phyloP scores from a whole-genome alignment of 1,284 basidiomycete species.

The Heimioporus retisporus region DNA sequence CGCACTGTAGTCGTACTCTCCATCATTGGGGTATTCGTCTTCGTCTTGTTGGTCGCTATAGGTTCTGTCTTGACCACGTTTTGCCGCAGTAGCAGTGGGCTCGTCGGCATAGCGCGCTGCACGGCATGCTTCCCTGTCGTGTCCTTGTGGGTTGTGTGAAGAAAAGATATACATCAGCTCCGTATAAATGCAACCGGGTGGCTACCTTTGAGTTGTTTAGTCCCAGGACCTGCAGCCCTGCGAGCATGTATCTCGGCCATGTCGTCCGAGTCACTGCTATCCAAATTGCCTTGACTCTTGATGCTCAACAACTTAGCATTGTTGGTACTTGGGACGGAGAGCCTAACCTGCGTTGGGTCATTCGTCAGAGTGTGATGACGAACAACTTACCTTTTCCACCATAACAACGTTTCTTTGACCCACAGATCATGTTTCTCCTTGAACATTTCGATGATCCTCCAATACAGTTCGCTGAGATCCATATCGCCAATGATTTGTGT shows the following conservation, averaged over 20 bases:
- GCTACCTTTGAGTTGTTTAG: neutral
- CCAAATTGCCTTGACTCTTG: neutral
- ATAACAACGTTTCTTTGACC: conserved; percentile 7
- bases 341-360: neutral
- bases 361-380: too few species aligned
- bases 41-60: neutral
- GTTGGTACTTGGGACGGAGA: neutral
- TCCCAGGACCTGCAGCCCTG: neutral
- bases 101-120: neutral
- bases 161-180: neutral
- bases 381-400: conserved; percentile 5
- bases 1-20: neutral
- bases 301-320: neutral
- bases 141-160: neutral
- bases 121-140: neutral
- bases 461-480: conserved; percentile 8
- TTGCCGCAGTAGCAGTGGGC: neutral
- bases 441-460: conserved; percentile 8
- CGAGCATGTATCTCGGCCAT: conserved; percentile 2
- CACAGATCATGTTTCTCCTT: conserved; percentile 9
- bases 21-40: neutral
- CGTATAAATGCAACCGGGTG: neutral
- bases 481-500: conserved; percentile 1
- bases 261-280: neutral
- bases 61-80: neutral